Base-by-base conservation (phyloP, 2,329 filamentous ascomycete genomes). In the Coniochaeta prunicola region DNA sequence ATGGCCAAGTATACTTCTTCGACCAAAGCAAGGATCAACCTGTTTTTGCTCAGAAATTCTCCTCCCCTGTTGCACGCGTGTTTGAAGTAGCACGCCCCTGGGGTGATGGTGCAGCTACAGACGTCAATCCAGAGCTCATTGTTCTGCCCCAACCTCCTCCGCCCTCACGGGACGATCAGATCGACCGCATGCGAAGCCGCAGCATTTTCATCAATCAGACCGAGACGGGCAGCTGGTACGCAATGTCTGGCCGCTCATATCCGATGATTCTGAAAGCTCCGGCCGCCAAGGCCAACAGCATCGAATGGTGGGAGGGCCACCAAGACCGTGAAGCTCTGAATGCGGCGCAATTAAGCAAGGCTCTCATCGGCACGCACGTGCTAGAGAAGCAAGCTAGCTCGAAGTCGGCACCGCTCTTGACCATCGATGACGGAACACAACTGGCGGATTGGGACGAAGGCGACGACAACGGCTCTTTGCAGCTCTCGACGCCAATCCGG, bases 121-220 rank as follows among this genome's bases (percentile, higher is more conserved):
- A 89, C 53, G 84, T 80, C 45, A 88, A 92, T 60, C 85, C 88
- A 0, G 86, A 93, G 24, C 82, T 97, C 3, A 85, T 96, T 17
- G 80, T 96, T 12, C 83, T 99, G 4, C 91, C 93, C 1, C 94
- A 97, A 68, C 94, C 94, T 0, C 77, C 85, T 24, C 85, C 90
- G 65, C 87, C 82, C 1, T 70, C 76, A 3, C 74, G 76, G 19
- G 77, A 84, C 57, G 76, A 79, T n/a, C 71, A 75, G 2, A 74
- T 75, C 17, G 75, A 75, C 28, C 77, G 80, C 36, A 78, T 82
- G 53, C 79, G 86, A 33, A 81, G 80, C 62, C 80, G 82, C 61
- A 86, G 84, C 59, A 86, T 97, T 0, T 96, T 94, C 68, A 81
- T 97, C 60, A 96, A 97, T 70, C 88, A 88, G 64, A 97, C 92